Evolutionary conservation across 2,329 filamentous ascomycete genomes (phyloP), one percentile per base, ranked within the genome.

Genomic region (Aspergillus ustus): DNA sequence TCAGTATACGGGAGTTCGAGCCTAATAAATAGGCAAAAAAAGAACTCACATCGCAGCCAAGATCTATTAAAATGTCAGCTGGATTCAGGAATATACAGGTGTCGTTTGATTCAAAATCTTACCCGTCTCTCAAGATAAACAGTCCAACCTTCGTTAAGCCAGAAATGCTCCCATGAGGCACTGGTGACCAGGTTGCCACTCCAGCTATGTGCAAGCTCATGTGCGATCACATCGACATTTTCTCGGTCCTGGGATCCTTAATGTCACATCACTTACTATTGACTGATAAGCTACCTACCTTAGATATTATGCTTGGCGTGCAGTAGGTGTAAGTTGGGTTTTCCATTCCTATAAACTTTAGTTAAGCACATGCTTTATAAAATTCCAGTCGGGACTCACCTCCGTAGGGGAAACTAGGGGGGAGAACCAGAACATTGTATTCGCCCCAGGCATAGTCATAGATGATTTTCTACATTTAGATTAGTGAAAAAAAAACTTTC

Each of bases 301-400:
- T 94, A 60, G 91, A 95, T 72, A 99, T 93, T 69, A 98, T 90
- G 40, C 93, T 96, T 2, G 94, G 94, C 1, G 95, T 98, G 1
- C 93, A 94, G 75, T 96, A 98, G 0, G 95, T 98, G 79, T 91
- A 97, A 57, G 97, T 88, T 0, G 93, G 93, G 74, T 97, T 97
- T 77, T 96, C 93, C 85, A 80, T 79, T 15, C 34, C 34, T 40
- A 15, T 13, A 5, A 15, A 40, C 15, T 40, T 40, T 5, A 40
- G 11, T 40, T 40, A 4, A 40, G 34, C 34, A 40, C 5, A 15
- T 40, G 34, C 34, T 15, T 40, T 11, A 13, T 40, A 9, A 15
- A 40, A 40, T 40, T 13, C 34, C 34, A 40, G 34, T 40, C 34
- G 34, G 13, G 13, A 40, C 34, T 40, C 34, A 78, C 90, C 91